Conservation (phyloP, 202 grass and related monocot species). For the Zizania palustris region DNA sequence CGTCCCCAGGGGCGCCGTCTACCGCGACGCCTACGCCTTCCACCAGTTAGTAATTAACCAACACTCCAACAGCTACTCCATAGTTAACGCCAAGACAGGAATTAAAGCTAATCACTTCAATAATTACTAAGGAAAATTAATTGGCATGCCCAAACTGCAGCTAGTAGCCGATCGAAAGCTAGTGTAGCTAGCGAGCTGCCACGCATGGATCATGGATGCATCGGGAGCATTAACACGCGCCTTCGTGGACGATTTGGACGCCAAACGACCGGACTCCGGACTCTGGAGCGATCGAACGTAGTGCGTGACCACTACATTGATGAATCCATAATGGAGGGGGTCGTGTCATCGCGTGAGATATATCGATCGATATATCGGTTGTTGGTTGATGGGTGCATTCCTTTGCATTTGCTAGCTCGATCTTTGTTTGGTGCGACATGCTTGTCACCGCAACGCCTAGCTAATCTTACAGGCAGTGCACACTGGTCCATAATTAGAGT, state of each 20-base stretch:
- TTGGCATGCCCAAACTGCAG: no score
- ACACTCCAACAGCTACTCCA: no score
- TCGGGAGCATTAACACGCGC: not conserved
- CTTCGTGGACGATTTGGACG: not conserved
- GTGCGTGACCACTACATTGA: not conserved
- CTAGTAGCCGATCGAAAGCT: no score
- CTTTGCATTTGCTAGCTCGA: not conserved
- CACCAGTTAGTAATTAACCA: conserved; percentile 14
- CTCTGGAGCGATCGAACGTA: no score
- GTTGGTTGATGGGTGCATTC: not conserved
- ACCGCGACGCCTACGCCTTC: conserved; percentile 50
- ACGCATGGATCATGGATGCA: no score
- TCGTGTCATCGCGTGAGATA: not conserved
- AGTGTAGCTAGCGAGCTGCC: no score
- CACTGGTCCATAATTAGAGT: not conserved
- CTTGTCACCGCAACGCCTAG: not conserved
- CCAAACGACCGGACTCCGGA: not conserved
- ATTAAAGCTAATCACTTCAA: no score
- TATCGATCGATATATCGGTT: not conserved
- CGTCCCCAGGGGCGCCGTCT: conserved; percentile 45
- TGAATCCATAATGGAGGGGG: not conserved
- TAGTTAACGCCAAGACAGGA: no score
- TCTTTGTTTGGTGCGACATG: conserved; percentile 10
- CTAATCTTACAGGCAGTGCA: not conserved
- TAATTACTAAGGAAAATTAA: no score